Base-by-base conservation (phyloP, 2,329 filamentous ascomycete species). In the Botrytis hyacinthi region DNA sequence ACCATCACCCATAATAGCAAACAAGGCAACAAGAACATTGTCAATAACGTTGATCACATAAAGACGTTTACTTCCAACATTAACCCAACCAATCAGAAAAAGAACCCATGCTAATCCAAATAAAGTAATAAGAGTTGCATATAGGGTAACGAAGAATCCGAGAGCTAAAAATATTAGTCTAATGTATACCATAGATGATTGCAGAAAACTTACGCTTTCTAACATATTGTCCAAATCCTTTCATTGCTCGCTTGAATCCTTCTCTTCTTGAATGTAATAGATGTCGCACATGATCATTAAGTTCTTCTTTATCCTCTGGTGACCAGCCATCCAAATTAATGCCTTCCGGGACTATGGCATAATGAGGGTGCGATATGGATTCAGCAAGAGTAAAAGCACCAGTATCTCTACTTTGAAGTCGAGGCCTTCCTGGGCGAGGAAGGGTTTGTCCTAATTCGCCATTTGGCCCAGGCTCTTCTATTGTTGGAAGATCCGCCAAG, bases 51-150 rank as follows among this genome's bases (percentile, higher is more conserved):
- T 89, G 77, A 92, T 88, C 54, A 88, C 82, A 76, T 93, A 95
- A 5, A 89, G 83, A 80, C 95, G 92, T 78, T 87, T 86, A 44
- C 89, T 88, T 32, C 92, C 93, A 32, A 95, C 91, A 76, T 94
- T 94, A 80, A 96, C 93, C 93, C 93, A 97, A 22, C 91, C 93
- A 80, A 97, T 97, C 72, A 97, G 84, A 83, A 95, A 96, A n/a
- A 97, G 87, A 1, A 97, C 93, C 94, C 93, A 97, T 0, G 92
- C 92, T 20, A 95, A 85, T 79, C 93, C 93, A 78, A 97, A 97
- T 0, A 95, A 85, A 0, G 93, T 96, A 78, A 97, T 95, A 32
- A 95, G 85, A 1, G 88, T 90, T 14, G 93, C 93, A 81, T 97
- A 97, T 6, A 97, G 83, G 0, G 93, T 96, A 74, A 97, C 92